Conservation (phyloP, 2,329 filamentous ascomycete species). For the Claviceps citrina region DNA sequence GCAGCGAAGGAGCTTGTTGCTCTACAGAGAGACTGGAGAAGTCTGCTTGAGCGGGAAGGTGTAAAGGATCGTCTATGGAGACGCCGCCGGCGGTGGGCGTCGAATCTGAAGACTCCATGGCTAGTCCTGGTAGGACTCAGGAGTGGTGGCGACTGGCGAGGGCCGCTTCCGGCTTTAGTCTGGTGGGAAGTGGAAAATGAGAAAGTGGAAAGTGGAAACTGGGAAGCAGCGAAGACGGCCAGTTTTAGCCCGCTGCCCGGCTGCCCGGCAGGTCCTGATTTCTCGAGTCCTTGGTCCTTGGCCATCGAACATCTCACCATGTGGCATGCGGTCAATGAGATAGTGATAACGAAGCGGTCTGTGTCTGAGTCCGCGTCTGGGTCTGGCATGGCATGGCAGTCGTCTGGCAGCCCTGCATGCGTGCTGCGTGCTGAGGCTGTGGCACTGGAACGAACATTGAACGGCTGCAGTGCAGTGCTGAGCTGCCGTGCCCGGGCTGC, state of each 20-base stretch:
- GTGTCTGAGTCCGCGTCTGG: too few species aligned
- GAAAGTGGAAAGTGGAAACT: not conserved
- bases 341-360: too few species aligned
- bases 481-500: not conserved
- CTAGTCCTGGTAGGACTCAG: too few species aligned
- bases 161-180: not conserved
- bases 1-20: not conserved
- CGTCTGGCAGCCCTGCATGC: too few species aligned
- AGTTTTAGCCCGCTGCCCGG: too few species aligned
- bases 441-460: too few species aligned
- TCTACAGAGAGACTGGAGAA: not conserved
- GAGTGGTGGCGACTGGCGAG: not conserved
- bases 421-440: too few species aligned
- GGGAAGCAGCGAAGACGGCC: not conserved
- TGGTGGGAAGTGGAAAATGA: not conserved
- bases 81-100: not conserved
- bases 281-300: too few species aligned
- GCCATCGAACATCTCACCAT: too few species aligned
- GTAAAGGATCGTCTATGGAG: constrained; percentile 2
- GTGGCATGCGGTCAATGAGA: too few species aligned
- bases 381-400: too few species aligned
- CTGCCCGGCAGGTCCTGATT: too few species aligned
- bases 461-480: not conserved
- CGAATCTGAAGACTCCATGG: constrained; percentile 4
- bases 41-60: not conserved